Evolutionary conservation across 768 basidiomycete genomes (phyloP).

Genomic region (Psilocybe azurescens): DNA sequence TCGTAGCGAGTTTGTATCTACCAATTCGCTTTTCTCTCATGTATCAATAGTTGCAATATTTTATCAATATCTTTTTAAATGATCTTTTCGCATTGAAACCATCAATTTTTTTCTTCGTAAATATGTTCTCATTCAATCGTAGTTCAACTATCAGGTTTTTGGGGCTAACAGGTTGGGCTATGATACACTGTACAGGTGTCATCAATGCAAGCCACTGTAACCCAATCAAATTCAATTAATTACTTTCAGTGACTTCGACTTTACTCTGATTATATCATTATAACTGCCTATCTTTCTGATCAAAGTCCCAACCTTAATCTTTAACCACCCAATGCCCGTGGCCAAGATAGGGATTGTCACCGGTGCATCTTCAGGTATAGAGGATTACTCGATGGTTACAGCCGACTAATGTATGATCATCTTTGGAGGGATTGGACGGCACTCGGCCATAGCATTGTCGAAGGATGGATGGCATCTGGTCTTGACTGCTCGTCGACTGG

Average conservation of each 20-base stretch:
- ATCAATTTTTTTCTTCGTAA: too few relatives aligned
- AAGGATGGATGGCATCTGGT: slow-evolving; percentile 72
- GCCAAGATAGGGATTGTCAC: slow-evolving; percentile 40
- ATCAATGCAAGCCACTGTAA: too few relatives aligned
- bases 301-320: neutral
- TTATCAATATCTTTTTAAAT: neutral
- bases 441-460: slow-evolving; percentile 71
- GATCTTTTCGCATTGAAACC: neutral
- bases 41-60: slow-evolving; percentile 15
- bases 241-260: too few relatives aligned
- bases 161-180: too few relatives aligned
- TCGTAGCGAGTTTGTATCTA: slow-evolving; percentile 13
- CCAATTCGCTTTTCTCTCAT: slow-evolving; percentile 4
- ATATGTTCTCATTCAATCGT: too few relatives aligned
- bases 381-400: neutral
- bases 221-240: too few relatives aligned
- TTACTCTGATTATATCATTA: too few relatives aligned
- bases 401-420: neutral
- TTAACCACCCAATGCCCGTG: neutral
- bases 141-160: too few relatives aligned
- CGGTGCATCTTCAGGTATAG: slow-evolving; percentile 61
- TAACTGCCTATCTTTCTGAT: too few relatives aligned
- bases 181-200: too few relatives aligned
- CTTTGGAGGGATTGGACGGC: slow-evolving; percentile 61
- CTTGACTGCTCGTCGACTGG: slow-evolving; percentile 64